phyloP scores from a whole-genome alignment of 2,329 filamentous ascomycete species.

The Fusarium keratoplasticum region DNA sequence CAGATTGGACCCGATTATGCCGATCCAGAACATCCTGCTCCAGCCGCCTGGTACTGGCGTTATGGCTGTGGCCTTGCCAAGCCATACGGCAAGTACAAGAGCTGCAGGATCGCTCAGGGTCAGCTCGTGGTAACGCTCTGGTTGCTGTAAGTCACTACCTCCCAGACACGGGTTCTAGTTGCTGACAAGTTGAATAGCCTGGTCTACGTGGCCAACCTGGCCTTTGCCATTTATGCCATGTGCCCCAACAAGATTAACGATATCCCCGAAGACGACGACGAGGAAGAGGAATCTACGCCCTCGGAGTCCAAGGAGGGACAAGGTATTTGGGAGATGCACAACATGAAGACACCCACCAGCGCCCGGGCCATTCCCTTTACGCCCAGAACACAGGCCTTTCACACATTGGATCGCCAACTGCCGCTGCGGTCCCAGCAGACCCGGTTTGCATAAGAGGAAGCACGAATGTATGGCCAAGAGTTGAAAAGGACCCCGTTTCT shows the following conservation, averaged over 20 bases:
- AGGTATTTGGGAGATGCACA: conserved; percentile 69
- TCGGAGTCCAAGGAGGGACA: conserved; percentile 53
- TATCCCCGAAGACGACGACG: conserved; percentile 55
- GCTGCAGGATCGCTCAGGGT: conserved; percentile 76
- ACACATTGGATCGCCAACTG: conserved; percentile 69
- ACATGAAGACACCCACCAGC: conserved; percentile 54
- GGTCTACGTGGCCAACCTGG: conserved; percentile 70
- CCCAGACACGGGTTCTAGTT: not conserved
- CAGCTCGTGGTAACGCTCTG: conserved; percentile 72
- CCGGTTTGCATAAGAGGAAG: conserved; percentile 23
- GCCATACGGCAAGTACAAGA: conserved; percentile 63
- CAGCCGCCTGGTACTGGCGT: conserved; percentile 79
- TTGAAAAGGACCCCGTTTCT: not conserved
- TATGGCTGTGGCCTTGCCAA: conserved; percentile 74
- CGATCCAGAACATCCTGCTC: conserved; percentile 71
- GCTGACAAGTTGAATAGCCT: conserved; percentile 53
- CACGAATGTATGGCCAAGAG: not conserved
- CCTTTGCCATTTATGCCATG: conserved; percentile 69
- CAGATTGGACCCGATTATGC: conserved; percentile 80
- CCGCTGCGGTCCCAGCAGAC: conserved; percentile 58
- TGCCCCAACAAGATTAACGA: conserved; percentile 67
- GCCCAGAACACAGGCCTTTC: conserved; percentile 75
- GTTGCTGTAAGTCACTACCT: conserved; percentile 71
- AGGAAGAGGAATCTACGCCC: conserved; percentile 52
- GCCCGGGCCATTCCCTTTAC: conserved; percentile 63